phyloP scores from a whole-genome alignment of 2,329 filamentous ascomycete genomes.

The Colletotrichum orbiculare region DNA sequence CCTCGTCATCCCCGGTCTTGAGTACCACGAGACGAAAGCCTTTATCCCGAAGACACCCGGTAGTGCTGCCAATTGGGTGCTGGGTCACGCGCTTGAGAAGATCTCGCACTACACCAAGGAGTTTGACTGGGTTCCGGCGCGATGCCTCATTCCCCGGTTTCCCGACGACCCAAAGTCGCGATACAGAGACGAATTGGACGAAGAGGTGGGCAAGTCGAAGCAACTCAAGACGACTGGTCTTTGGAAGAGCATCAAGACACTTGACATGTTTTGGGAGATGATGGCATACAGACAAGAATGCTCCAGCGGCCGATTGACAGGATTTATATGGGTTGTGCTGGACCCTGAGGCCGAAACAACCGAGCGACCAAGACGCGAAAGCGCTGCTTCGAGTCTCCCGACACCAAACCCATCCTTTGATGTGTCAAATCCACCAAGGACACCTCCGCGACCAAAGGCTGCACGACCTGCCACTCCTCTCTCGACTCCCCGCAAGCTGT shows the following conservation, averaged over 20 bases:
- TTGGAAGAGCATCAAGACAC: slow-evolving; percentile 85
- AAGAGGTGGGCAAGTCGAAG: slow-evolving; percentile 73
- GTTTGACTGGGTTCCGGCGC: slow-evolving; percentile 72
- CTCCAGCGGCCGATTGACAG: slow-evolving; percentile 89
- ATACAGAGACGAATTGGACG: slow-evolving; percentile 89
- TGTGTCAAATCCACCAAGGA: slow-evolving; percentile 40
- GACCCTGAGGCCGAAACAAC: slow-evolving; percentile 57
- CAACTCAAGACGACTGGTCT: slow-evolving; percentile 68
- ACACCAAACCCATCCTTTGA: slow-evolving; percentile 46
- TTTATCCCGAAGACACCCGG: slow-evolving; percentile 73
- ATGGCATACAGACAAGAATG: slow-evolving; percentile 98
- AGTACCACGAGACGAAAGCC: slow-evolving; percentile 80
- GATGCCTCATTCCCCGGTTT: slow-evolving; percentile 89
- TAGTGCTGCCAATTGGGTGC: slow-evolving; percentile 71
- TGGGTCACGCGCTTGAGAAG: slow-evolving; percentile 76
- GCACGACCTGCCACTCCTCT: slow-evolving; percentile 43
- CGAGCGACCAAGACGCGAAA: slow-evolving; percentile 9
- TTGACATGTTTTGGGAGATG: slow-evolving; percentile 98
- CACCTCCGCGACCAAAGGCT: slow-evolving; percentile 46
- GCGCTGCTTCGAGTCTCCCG: slow-evolving; percentile 33
- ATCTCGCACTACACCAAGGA: slow-evolving; percentile 72
- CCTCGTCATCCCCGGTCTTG: slow-evolving; percentile 87
- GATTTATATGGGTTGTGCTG: slow-evolving; percentile 94
- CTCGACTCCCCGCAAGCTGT: slow-evolving; percentile 48
- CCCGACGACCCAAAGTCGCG: slow-evolving; percentile 96